These are phyloP conservation scores for Vitis cinerea DNA, from an alignment of 164 flowering plant species.

Conservation along the genomic window DNA sequence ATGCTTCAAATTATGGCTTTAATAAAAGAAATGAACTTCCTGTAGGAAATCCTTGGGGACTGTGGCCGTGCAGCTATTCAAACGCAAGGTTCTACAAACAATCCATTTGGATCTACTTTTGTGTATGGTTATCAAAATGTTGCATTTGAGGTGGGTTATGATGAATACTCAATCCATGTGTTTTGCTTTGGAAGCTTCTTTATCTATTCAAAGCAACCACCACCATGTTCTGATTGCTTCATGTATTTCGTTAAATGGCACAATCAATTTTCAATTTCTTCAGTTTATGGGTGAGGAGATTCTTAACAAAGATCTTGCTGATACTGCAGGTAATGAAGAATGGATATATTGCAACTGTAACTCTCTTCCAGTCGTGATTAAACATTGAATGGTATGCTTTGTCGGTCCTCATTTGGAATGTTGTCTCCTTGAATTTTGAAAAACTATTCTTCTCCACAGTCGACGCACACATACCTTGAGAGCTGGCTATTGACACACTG, in stretches of 20 bases:
- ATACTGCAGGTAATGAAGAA: slow-evolving; percentile 84
- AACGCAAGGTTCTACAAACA: slow-evolving; percentile 89
- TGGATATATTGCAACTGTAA: slow-evolving; percentile 89
- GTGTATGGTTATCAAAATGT: slow-evolving; percentile 94
- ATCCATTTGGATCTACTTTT: slow-evolving; percentile 95
- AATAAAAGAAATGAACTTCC: not conserved
- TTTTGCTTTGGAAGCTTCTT: too few species aligned
- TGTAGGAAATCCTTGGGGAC: slow-evolving; percentile 91
- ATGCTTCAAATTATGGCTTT: not conserved
- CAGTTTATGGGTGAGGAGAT: not conserved
- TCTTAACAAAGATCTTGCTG: slow-evolving; percentile 13
- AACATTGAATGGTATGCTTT: slow-evolving; percentile 1
- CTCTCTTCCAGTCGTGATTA: slow-evolving; percentile 75
- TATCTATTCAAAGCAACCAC: too few species aligned
- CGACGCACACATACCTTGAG: not conserved
- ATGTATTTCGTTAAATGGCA: too few species aligned
- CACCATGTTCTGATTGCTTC: too few species aligned
- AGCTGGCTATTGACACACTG: too few species aligned
- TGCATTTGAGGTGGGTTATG: slow-evolving; percentile 82
- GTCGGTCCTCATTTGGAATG: not conserved
- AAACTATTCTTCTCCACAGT: not conserved
- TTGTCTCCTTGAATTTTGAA: not conserved
- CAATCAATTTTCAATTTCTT: not conserved
- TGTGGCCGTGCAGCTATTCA: slow-evolving; percentile 94
- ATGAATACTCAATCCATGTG: not conserved